Evolutionary conservation across 2,329 filamentous ascomycete species (phyloP).

Genomic region (Xylariaceae sp.): DNA sequence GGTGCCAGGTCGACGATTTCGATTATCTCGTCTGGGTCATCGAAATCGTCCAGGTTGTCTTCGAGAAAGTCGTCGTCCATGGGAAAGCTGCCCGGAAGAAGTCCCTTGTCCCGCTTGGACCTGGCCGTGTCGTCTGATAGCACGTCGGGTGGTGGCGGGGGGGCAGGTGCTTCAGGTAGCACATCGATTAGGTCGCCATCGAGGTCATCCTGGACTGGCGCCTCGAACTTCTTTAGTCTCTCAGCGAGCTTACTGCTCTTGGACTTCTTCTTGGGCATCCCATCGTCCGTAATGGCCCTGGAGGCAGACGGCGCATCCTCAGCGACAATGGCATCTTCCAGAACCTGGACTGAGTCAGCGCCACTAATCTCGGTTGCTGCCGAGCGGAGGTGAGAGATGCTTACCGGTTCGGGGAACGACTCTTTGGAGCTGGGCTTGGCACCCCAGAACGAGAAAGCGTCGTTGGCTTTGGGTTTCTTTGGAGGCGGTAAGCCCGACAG

Average conservation of each 20-base stretch:
- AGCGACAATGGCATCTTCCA: conserved; percentile 42
- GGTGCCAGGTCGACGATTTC: conserved; percentile 52
- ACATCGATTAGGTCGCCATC: conserved; percentile 34
- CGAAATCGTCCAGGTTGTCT: conserved; percentile 4
- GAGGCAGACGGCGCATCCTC: conserved; percentile 42
- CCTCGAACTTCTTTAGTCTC: conserved; percentile 56
- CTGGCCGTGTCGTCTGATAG: conserved; percentile 41
- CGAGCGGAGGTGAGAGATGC: conserved; percentile 21
- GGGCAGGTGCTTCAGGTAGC: conserved; percentile 36
- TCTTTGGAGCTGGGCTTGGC: conserved; percentile 36
- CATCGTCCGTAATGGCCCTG: conserved; percentile 35
- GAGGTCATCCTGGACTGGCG: conserved; percentile 36
- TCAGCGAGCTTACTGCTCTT: conserved; percentile 53
- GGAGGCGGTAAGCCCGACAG: conserved; percentile 24
- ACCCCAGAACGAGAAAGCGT: conserved; percentile 56
- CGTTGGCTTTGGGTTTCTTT: conserved; percentile 28
- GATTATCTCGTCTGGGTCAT: conserved; percentile 41
- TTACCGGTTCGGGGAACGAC: conserved; percentile 33
- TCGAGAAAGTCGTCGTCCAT: conserved; percentile 18
- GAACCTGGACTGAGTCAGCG: conserved; percentile 48
- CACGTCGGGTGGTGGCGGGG: conserved; percentile 39
- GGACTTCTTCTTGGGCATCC: conserved; percentile 48
- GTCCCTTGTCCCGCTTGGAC: conserved; percentile 38
- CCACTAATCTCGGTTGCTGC: conserved; percentile 41
- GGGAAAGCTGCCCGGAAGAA: conserved; percentile 33